Conservation (phyloP, 139 green algal genomes). For the Trebouxia sp. region DNA sequence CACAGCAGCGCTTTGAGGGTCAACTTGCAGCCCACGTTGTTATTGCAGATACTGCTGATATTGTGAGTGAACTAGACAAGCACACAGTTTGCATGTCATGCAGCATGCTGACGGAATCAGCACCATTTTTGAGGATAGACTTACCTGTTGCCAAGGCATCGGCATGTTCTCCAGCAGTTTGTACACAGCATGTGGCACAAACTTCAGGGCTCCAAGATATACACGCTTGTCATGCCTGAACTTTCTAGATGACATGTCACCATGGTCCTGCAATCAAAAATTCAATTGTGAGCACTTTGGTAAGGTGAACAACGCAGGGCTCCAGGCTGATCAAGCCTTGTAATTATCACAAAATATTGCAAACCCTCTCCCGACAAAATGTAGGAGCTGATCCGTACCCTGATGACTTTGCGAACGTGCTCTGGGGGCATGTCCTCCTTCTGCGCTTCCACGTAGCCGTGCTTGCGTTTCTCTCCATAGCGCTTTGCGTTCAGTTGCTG, state of each 20-base stretch:
- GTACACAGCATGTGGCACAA: conserved; percentile 98
- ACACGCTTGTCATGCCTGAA: conserved; percentile 99
- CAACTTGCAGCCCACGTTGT: not conserved
- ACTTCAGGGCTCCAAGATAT: conserved; percentile 99
- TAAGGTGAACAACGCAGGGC: too few species aligned
- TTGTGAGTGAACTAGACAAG: not conserved
- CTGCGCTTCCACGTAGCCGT: conserved; percentile 86
- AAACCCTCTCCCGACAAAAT: not conserved
- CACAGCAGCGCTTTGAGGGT: too few species aligned
- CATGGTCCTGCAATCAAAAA: conserved; percentile 94
- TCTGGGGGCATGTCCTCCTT: conserved; percentile 99
- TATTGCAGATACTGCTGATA: not conserved
- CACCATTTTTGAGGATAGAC: not conserved
- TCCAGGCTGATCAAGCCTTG: not conserved
- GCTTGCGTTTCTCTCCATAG: conserved; percentile 91
- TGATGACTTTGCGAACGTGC: conserved; percentile 97
- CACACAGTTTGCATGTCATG: not conserved
- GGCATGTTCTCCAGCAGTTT: conserved; percentile 99
- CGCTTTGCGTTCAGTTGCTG: conserved; percentile 89
- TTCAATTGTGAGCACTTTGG: too few species aligned
- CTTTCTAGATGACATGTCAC: conserved; percentile 97
- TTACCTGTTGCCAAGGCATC: conserved; percentile 98
- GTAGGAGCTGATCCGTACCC: conserved; percentile 30
- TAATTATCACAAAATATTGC: not conserved
- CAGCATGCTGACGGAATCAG: not conserved